Conservation (phyloP, 129 eudicot genomes). For the Artemisia tridentata region DNA sequence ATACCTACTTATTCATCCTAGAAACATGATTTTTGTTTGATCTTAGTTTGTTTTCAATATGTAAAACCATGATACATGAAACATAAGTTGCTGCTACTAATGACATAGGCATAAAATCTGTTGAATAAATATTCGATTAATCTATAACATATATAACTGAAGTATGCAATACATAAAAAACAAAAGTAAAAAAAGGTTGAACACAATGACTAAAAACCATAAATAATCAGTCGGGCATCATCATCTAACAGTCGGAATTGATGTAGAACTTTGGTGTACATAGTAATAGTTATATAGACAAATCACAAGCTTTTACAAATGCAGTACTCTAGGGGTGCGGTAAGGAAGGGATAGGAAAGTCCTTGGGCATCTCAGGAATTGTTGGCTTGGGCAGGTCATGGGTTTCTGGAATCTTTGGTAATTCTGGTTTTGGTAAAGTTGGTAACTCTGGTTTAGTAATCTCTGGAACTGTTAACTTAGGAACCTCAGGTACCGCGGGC, state of each 20-base stretch:
- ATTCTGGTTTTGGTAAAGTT: slow-evolving; percentile 19
- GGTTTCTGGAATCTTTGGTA: neutral
- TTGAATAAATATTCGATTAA: neutral
- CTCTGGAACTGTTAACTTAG: neutral
- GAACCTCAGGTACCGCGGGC: neutral
- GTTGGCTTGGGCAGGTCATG: no score
- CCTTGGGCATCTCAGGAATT: slow-evolving; percentile 18
- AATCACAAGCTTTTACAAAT: neutral
- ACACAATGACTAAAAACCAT: neutral
- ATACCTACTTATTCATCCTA: neutral
- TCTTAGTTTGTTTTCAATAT: neutral
- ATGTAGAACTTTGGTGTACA: neutral
- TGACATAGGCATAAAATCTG: neutral
- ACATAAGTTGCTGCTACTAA: no score
- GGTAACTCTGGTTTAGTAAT: neutral
- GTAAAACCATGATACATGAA: neutral
- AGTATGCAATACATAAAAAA: neutral
- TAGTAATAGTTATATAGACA: neutral
- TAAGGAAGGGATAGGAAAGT: slow-evolving; percentile 25
- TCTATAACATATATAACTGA: neutral
- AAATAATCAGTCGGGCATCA: neutral
- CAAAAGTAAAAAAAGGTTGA: neutral
- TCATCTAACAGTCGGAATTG: neutral
- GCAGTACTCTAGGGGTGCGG: slow-evolving; percentile 24
- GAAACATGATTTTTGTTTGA: neutral